Conservation (phyloP, 176 grass and related monocot species). For the Carex kokanica region DNA sequence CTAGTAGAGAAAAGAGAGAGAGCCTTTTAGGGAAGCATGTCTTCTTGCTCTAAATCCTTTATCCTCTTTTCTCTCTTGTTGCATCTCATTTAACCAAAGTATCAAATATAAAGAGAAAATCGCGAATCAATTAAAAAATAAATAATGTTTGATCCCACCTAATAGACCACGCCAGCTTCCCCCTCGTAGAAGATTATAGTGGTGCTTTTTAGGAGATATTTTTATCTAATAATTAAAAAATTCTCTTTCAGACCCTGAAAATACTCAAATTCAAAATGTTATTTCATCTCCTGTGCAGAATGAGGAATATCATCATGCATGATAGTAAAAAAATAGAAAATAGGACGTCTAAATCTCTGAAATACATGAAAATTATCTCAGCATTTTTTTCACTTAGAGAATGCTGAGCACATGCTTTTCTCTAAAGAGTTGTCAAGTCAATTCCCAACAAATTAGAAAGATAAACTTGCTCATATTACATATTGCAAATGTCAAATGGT, state of each 20-base stretch:
- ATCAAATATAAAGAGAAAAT: slow-evolving; percentile 5
- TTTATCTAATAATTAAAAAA: background rate
- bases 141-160: slow-evolving; percentile 1
- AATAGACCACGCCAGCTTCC: slow-evolving; percentile 2
- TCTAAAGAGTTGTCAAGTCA: background rate
- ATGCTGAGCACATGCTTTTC: background rate
- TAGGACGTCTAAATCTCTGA: no score
- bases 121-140: background rate
- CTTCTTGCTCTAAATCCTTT: slow-evolving; percentile 4
- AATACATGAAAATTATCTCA: background rate
- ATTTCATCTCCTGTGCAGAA: background rate
- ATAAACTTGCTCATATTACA: background rate
- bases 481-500: background rate
- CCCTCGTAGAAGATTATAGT: background rate
- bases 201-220: background rate
- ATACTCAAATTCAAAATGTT: background rate
- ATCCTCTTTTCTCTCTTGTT: background rate
- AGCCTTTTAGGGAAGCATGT: slow-evolving; percentile 10
- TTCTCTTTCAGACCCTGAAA: background rate
- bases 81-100: background rate
- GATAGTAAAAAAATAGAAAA: background rate
- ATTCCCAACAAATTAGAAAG: background rate
- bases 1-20: background rate
- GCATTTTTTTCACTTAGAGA: background rate
- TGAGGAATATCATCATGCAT: background rate